phyloP scores from a whole-genome alignment of 257 asterid species.

The Solanum chaucha region DNA sequence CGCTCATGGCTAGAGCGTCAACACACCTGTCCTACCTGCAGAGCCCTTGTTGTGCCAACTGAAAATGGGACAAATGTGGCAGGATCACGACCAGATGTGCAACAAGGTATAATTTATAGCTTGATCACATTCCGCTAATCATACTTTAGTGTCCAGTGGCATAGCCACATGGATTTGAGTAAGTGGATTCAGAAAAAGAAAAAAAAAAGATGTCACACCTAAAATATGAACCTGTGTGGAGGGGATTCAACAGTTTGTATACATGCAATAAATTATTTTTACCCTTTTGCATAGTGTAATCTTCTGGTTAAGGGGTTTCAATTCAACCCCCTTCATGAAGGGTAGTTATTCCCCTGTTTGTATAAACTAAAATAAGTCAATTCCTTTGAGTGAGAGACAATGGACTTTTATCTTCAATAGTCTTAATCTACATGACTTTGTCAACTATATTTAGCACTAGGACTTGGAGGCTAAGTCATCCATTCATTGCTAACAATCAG shows the following conservation, averaged over 20 bases:
- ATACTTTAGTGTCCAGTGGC: not conserved
- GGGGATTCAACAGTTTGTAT: not conserved
- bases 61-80: conserved; percentile 45
- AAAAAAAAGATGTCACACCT: not conserved
- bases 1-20: conserved; percentile 96
- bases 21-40: conserved; percentile 92
- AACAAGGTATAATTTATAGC: conserved; percentile 40
- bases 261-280: not conserved
- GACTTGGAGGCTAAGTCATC: not conserved
- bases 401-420: not conserved
- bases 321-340: not conserved
- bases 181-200: not conserved
- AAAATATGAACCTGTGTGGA: not conserved
- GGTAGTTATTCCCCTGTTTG: not conserved
- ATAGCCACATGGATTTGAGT: not conserved
- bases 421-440: not conserved
- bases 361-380: not conserved
- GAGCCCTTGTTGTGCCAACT: conserved; percentile 89
- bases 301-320: not conserved
- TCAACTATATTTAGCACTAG: not conserved
- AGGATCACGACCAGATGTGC: conserved; percentile 42
- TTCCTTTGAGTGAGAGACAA: not conserved
- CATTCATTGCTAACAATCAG: not conserved
- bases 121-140: not conserved
- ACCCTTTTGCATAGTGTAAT: not conserved